These are phyloP conservation scores for Peronospora tabacina DNA, from an alignment of 352 stramenopile species.

Conservation along the genomic window DNA sequence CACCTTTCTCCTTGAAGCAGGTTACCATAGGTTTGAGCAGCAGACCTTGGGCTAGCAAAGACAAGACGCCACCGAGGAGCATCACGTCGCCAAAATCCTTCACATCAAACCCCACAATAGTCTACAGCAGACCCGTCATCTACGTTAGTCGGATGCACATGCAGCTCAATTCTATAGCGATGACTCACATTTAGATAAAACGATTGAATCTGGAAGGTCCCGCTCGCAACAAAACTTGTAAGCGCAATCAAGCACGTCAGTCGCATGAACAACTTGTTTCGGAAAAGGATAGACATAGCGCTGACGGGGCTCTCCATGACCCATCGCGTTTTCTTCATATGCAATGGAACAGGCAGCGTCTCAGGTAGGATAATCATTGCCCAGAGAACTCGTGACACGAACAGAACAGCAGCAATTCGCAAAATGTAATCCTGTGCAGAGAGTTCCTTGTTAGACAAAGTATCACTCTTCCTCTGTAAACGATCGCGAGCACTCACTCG, in stretches of 20 bases:
- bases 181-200: conserved; percentile 69
- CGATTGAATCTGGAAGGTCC: conserved; percentile 54
- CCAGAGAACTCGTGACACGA: conserved; percentile 45
- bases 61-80: conserved; percentile 44
- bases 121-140: conserved; percentile 24
- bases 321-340: conserved; percentile 22
- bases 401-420: conserved; percentile 40
- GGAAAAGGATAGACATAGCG: conserved; percentile 58
- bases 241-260: conserved; percentile 59
- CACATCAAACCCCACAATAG: conserved; percentile 59
- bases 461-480: not conserved
- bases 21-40: conserved; percentile 55
- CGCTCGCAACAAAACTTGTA: conserved; percentile 54
- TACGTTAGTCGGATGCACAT: not conserved
- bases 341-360: conserved; percentile 35
- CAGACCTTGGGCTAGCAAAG: conserved; percentile 50
- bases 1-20: conserved; percentile 59
- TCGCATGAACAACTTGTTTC: conserved; percentile 51
- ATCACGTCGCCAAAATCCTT: conserved; percentile 58
- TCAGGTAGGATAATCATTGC: conserved; percentile 46
- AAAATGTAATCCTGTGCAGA: conserved; percentile 38
- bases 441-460: conserved; percentile 1
- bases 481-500: conserved; percentile 27
- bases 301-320: conserved; percentile 49
- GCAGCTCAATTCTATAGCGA: not conserved